Evolutionary conservation across 2,329 filamentous ascomycete species (phyloP).

Genomic region (Fusarium paranaense): DNA sequence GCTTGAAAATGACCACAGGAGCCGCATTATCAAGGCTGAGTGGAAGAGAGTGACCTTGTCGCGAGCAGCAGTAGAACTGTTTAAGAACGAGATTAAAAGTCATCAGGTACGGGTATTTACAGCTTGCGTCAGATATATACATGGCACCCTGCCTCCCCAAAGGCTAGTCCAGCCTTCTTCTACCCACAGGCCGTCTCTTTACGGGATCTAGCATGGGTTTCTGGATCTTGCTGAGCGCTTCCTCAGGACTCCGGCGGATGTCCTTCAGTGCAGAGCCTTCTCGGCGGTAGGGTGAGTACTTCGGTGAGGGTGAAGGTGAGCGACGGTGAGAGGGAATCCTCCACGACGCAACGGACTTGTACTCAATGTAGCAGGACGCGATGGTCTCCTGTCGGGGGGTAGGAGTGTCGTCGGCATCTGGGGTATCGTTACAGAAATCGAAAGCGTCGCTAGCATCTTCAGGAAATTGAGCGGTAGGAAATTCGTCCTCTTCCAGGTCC

Average conservation of each 20-base stretch:
- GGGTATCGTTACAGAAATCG: constrained; percentile 50
- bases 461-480: constrained; percentile 54
- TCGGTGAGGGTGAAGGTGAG: constrained; percentile 50
- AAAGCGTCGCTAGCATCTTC: constrained; percentile 53
- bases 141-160: constrained; percentile 46
- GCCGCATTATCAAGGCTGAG: constrained; percentile 14
- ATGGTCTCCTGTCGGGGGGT: constrained; percentile 55
- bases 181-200: constrained; percentile 55
- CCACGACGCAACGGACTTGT: constrained; percentile 47
- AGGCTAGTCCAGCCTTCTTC: constrained; percentile 56
- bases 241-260: constrained; percentile 60
- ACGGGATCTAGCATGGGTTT: constrained; percentile 57
- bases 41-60: constrained; percentile 34
- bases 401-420: constrained; percentile 58
- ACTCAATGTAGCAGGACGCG: constrained; percentile 53
- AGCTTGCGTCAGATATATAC: constrained; percentile 55
- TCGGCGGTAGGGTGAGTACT: constrained; percentile 47
- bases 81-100: constrained; percentile 46
- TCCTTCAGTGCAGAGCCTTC: constrained; percentile 40
- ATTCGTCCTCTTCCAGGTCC: constrained; percentile 51
- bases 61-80: constrained; percentile 16
- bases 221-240: constrained; percentile 60
- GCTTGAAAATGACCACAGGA: constrained; percentile 38
- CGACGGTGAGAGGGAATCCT: constrained; percentile 51
- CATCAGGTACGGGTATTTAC: constrained; percentile 55